Evolutionary conservation across 768 basidiomycete genomes (phyloP).

Genomic region (Boletus edulis): DNA sequence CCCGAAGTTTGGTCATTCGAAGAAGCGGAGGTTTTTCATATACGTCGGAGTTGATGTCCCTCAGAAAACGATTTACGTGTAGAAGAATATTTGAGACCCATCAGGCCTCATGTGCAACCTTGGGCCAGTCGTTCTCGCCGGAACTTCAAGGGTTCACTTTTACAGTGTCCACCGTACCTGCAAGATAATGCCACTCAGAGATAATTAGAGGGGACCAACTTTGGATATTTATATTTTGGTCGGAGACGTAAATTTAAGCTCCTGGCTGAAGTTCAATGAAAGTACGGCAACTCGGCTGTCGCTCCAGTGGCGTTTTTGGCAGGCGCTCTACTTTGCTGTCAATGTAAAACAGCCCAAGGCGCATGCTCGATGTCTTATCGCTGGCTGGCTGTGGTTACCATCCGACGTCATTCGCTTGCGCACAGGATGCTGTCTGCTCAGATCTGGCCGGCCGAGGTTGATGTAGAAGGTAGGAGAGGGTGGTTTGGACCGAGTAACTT

Average conservation of each 20-base stretch:
- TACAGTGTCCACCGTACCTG: neutral
- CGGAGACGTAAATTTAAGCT: neutral
- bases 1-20: neutral
- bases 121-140: neutral
- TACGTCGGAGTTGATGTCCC: neutral
- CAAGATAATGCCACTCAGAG: too few species aligned
- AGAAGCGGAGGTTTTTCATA: neutral
- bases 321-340: too few species aligned
- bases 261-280: neutral
- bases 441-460: too few species aligned
- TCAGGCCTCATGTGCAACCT: too few species aligned
- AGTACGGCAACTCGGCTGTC: neutral
- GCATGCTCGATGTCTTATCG: too few species aligned
- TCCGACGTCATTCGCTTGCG: neutral
- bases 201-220: too few species aligned
- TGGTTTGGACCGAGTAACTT: slow-evolving; percentile 1
- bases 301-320: neutral
- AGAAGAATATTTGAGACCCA: too few species aligned
- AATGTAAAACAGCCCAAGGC: too few species aligned
- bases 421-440: neutral
- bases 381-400: neutral
- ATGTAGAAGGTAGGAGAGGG: neutral
- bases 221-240: neutral
- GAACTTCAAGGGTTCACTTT: neutral
- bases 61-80: neutral